phyloP scores from a whole-genome alignment of 2,329 filamentous ascomycete genomes.

The Ilyonectria destructans region DNA sequence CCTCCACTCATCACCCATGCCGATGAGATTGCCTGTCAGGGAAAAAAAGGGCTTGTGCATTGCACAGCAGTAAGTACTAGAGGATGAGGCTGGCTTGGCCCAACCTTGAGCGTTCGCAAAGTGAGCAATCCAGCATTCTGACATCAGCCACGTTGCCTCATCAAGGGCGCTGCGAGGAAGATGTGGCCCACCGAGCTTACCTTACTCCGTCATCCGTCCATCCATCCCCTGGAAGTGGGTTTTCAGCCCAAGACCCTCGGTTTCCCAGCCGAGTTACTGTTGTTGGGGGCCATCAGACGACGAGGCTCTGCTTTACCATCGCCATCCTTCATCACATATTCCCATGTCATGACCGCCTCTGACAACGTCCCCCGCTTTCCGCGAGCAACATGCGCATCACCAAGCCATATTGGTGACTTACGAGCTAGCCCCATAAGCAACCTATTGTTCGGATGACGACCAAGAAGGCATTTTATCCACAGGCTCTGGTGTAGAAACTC shows the following conservation, averaged over 20 bases:
- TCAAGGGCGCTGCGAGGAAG: constrained; percentile 17
- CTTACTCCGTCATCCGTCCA: constrained; percentile 40
- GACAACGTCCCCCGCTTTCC: not conserved
- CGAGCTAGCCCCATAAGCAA: not conserved
- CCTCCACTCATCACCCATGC: constrained; percentile 25
- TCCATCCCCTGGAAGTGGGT: constrained; percentile 19
- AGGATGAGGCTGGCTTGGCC: constrained; percentile 23
- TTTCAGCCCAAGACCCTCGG: constrained; percentile 34
- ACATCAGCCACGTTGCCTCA: constrained; percentile 50
- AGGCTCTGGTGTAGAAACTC: not conserved
- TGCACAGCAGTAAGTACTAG: not conserved
- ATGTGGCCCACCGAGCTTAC: constrained; percentile 36
- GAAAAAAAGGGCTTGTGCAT: not conserved
- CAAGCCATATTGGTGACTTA: not conserved
- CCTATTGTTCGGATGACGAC: not conserved
- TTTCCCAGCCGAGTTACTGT: not conserved
- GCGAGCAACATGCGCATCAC: not conserved
- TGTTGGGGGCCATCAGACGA: constrained; percentile 1
- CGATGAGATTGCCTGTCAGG: constrained; percentile 21
- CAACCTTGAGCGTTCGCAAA: constrained; percentile 20
- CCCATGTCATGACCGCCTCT: not conserved
- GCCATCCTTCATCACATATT: not conserved
- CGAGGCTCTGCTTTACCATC: not conserved
- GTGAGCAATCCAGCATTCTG: constrained; percentile 48
- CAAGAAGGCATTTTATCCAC: not conserved